These are phyloP conservation scores for Starmerella bacillaris DNA, from an alignment of 805 yeast species.

Conservation along the genomic window DNA sequence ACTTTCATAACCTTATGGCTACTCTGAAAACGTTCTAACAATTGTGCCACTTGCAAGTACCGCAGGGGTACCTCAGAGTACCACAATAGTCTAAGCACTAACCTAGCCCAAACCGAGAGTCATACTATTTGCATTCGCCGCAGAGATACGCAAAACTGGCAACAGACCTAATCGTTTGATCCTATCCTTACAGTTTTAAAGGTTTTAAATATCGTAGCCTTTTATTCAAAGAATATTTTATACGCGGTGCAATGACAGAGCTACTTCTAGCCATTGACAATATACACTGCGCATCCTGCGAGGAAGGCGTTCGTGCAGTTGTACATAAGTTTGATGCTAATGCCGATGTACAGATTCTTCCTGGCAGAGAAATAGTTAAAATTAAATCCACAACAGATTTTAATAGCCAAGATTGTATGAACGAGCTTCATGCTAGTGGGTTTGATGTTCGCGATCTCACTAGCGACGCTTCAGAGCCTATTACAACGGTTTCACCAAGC, in stretches of 20 bases:
- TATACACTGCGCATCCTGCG: slow-evolving; percentile 41
- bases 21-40: too few relatives aligned
- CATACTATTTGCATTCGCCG: too few relatives aligned
- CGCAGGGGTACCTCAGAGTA: too few relatives aligned
- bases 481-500: neutral
- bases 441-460: slow-evolving; percentile 16
- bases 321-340: slow-evolving; percentile 18
- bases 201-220: too few relatives aligned
- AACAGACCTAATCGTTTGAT: too few relatives aligned
- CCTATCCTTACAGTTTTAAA: too few relatives aligned
- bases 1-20: too few relatives aligned
- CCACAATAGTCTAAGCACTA: too few relatives aligned
- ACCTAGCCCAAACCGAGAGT: too few relatives aligned
- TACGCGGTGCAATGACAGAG: neutral
- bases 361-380: slow-evolving; percentile 18
- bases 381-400: slow-evolving; percentile 13
- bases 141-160: too few relatives aligned
- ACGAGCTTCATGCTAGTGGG: slow-evolving; percentile 16
- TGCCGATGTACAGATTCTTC: slow-evolving; percentile 16
- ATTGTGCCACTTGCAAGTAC: too few relatives aligned
- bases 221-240: too few relatives aligned
- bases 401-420: slow-evolving; percentile 8
- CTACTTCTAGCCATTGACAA: slow-evolving; percentile 24
- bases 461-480: slow-evolving; percentile 1
- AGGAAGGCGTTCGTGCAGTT: slow-evolving; percentile 22